phyloP scores from a whole-genome alignment of 176 grass and related monocot species.

The Musa beccarii region DNA sequence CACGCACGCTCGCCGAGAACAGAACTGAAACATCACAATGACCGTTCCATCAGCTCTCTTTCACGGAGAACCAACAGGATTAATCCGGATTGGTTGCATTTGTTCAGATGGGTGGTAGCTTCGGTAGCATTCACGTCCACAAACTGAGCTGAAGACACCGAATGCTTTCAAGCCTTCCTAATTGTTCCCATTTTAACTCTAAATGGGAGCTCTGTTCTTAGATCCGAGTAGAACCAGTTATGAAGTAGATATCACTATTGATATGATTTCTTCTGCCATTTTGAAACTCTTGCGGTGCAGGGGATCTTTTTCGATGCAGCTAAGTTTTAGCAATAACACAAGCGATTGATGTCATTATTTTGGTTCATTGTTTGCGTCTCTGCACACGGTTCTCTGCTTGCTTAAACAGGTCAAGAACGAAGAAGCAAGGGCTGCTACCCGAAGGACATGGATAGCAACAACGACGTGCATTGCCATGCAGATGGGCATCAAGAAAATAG shows the following conservation, averaged over 20 bases:
- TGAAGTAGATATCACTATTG: neutral
- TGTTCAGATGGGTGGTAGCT: neutral
- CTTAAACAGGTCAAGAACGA: too few species aligned
- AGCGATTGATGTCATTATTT: neutral
- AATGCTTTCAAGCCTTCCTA: neutral
- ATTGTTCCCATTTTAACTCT: neutral
- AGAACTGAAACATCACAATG: neutral
- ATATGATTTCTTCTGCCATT: conserved; percentile 1
- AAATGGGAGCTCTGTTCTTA: neutral
- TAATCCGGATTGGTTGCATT: neutral
- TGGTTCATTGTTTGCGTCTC: neutral
- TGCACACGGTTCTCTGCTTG: too few species aligned
- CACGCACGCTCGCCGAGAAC: neutral
- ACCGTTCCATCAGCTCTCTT: neutral
- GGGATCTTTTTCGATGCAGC: neutral
- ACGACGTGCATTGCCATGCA: too few species aligned
- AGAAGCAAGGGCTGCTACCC: neutral
- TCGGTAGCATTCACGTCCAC: neutral
- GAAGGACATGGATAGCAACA: neutral
- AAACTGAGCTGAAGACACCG: neutral
- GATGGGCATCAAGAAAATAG: too few species aligned
- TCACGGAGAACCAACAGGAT: too few species aligned
- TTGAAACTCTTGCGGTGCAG: neutral
- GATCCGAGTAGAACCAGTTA: neutral
- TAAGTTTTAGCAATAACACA: neutral